phyloP scores from a whole-genome alignment of 228 moss, liverwort and hornwort genomes.

The Sphagnum magellanicum region DNA sequence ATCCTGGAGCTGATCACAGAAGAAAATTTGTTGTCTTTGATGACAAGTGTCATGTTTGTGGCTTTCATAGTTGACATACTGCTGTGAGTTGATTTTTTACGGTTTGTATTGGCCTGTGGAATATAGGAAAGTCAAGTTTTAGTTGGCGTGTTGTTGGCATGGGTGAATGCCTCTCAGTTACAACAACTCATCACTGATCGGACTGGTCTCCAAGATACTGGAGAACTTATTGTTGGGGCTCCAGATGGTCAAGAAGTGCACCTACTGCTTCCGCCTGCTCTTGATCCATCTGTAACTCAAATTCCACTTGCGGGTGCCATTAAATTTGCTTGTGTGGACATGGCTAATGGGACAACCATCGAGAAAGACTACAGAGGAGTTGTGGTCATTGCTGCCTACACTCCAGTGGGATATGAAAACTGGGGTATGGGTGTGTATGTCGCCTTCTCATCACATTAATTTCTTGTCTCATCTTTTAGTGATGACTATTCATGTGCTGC shows the following conservation, averaged over 20 bases:
- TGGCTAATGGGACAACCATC: constrained; percentile 35
- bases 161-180: constrained; percentile 45
- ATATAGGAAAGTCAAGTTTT: constrained; percentile 17
- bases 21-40: too few relatives aligned
- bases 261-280: constrained; percentile 51
- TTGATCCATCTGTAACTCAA: constrained; percentile 17
- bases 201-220: constrained; percentile 59
- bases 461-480: too few relatives aligned
- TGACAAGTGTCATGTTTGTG: too few relatives aligned
- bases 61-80: too few relatives aligned
- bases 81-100: too few relatives aligned
- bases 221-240: constrained; percentile 55
- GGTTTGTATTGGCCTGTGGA: too few relatives aligned
- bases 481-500: too few relatives aligned
- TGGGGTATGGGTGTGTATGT: constrained; percentile 31
- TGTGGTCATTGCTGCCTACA: constrained; percentile 47
- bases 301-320: constrained; percentile 43
- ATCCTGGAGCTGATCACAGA: too few relatives aligned
- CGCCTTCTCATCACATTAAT: too few relatives aligned
- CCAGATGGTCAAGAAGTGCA: constrained; percentile 31
- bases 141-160: constrained; percentile 39
- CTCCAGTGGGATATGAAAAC: constrained; percentile 34
- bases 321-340: constrained; percentile 34
- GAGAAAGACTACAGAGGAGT: constrained; percentile 46
- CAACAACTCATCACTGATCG: constrained; percentile 40